Conservation (phyloP, 768 basidiomycete genomes). For the Boletellus sp. region DNA sequence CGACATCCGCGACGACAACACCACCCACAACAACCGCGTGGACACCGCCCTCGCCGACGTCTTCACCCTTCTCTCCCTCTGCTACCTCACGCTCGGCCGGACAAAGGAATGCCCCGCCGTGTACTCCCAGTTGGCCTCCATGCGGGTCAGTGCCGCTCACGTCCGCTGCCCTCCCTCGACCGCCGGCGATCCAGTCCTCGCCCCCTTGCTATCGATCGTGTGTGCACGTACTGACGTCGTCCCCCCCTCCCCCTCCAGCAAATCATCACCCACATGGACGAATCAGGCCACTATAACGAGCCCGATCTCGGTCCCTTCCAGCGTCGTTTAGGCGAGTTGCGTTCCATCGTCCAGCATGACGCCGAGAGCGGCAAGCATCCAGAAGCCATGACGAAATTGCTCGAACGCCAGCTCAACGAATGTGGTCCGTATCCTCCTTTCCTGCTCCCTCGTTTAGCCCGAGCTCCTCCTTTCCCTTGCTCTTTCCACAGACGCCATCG, state of each 20-base stretch:
- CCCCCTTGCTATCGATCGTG: conserved; percentile 13
- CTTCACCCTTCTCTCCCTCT: conserved; percentile 90
- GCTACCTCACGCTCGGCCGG: conserved; percentile 97
- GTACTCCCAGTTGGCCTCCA: conserved; percentile 93
- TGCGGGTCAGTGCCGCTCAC: conserved; percentile 68
- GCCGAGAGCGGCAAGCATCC: conserved; percentile 79
- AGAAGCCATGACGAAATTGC: conserved; percentile 79
- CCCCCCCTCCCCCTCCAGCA: conserved; percentile 54
- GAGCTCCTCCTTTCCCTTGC: background rate
- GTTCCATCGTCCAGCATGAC: conserved; percentile 82
- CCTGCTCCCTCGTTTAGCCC: conserved; percentile 1
- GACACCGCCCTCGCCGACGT: conserved; percentile 96
- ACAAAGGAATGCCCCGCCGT: conserved; percentile 92
- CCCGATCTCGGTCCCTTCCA: conserved; percentile 86
- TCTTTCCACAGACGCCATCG: conserved; percentile 57
- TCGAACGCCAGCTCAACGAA: conserved; percentile 87
- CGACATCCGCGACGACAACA: conserved; percentile 78
- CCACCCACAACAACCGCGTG: conserved; percentile 79
- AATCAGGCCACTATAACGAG: conserved; percentile 92
- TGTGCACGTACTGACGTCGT: conserved; percentile 27
- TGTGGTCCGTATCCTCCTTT: conserved; percentile 61
- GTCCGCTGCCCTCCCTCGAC: conserved; percentile 2
- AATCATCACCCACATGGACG: conserved; percentile 94
- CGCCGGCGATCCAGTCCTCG: conserved; percentile 16
- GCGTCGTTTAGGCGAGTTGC: conserved; percentile 73